Evolutionary conservation across 345 rosid species (phyloP).

Genomic region (Viola odorata): DNA sequence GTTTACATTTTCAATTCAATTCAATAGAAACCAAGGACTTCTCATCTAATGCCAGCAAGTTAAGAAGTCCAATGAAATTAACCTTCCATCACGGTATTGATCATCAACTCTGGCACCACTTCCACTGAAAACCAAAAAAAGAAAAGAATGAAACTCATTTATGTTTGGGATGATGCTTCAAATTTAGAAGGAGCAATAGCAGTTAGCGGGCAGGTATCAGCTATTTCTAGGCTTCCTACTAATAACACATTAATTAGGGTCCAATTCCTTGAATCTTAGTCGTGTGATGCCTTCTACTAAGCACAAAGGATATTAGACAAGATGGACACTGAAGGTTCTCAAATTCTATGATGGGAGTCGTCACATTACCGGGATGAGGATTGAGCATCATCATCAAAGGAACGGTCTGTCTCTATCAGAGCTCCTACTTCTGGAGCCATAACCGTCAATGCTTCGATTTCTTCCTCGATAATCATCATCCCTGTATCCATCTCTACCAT

Average conservation of each 20-base stretch:
- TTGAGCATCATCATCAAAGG: conserved; percentile 64
- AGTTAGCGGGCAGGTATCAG: too few relatives aligned
- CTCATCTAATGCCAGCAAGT: conserved; percentile 5
- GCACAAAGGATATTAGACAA: too few relatives aligned
- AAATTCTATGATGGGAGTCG: not conserved
- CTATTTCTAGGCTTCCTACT: not conserved
- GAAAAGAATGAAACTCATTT: not conserved
- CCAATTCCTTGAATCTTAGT: not conserved
- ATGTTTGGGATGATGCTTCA: too few relatives aligned
- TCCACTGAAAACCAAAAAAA: conserved; percentile 38
- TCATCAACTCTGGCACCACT: conserved; percentile 66
- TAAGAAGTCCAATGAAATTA: conserved; percentile 22
- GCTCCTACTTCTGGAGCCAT: conserved; percentile 62
- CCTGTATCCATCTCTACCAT: conserved; percentile 66
- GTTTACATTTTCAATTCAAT: too few relatives aligned
- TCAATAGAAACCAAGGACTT: too few relatives aligned
- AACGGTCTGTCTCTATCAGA: conserved; percentile 51
- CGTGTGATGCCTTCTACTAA: too few relatives aligned
- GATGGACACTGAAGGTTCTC: too few relatives aligned
- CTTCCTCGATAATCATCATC: conserved; percentile 79
- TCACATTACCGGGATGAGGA: conserved; percentile 50
- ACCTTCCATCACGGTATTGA: conserved; percentile 64
- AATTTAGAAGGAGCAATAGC: too few relatives aligned
- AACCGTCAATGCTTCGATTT: conserved; percentile 63
- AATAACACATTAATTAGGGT: not conserved